Evolutionary conservation across 2,329 filamentous ascomycete species (phyloP).

Genomic region (Colletotrichum lini): DNA sequence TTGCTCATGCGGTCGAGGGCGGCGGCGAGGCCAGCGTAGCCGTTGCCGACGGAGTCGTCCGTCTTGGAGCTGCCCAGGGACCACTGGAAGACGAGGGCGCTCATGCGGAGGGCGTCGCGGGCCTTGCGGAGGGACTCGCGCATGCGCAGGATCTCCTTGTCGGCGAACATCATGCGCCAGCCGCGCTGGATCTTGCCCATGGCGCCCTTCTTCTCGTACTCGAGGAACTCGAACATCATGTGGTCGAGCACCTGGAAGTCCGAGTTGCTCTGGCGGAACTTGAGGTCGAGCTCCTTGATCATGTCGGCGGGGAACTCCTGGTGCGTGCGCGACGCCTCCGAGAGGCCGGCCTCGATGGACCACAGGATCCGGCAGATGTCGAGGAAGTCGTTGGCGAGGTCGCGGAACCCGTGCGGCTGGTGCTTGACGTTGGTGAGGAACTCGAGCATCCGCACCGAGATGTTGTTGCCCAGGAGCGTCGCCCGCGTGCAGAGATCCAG

Average conservation of each 20-base stretch:
- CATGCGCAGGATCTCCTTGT: slow-evolving; percentile 74
- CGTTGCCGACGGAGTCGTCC: slow-evolving; percentile 74
- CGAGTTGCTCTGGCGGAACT: slow-evolving; percentile 71
- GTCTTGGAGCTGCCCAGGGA: slow-evolving; percentile 71
- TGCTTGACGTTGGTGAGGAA: slow-evolving; percentile 71
- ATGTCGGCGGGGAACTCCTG: slow-evolving; percentile 73
- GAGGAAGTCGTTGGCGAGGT: slow-evolving; percentile 76
- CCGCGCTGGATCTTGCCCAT: slow-evolving; percentile 73
- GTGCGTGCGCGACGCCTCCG: slow-evolving; percentile 64
- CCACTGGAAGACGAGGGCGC: slow-evolving; percentile 76
- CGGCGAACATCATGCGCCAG: slow-evolving; percentile 74
- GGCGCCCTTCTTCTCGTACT: slow-evolving; percentile 73
- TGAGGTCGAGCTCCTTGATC: slow-evolving; percentile 74
- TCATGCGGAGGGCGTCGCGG: slow-evolving; percentile 74
- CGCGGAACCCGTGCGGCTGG: slow-evolving; percentile 68
- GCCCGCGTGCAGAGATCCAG: slow-evolving; percentile 70
- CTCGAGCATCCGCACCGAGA: slow-evolving; percentile 76
- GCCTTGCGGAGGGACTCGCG: slow-evolving; percentile 69
- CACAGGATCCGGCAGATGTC: slow-evolving; percentile 77
- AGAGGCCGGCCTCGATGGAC: slow-evolving; percentile 77
- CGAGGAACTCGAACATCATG: slow-evolving; percentile 72
- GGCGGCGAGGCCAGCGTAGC: slow-evolving; percentile 76
- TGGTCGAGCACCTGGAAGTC: slow-evolving; percentile 76
- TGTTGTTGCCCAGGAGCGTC: slow-evolving; percentile 73
- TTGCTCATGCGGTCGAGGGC: slow-evolving; percentile 69